Base-by-base conservation (phyloP, 2,329 filamentous ascomycete species). In the Colletotrichum sublineola region DNA sequence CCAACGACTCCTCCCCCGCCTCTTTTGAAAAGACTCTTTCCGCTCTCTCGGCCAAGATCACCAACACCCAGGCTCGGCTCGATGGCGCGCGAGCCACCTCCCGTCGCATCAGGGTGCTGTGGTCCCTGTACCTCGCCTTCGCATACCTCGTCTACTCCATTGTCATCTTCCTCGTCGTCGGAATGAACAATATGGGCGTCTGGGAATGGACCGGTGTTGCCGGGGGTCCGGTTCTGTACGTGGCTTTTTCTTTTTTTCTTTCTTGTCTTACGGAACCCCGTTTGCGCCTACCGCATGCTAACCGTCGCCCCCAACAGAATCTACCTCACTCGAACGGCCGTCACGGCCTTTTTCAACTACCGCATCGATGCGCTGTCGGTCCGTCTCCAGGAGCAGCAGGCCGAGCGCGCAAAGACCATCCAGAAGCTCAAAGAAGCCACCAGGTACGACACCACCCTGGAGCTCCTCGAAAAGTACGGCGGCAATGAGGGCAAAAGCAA, bases 381-480 rank as follows among this genome's bases (percentile, higher is more conserved):
- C 50, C 88, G 92, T 52, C 87, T 98, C 40, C 92, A 96, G 77
- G 89, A 89, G 29, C 88, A 95, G 46, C 91, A 95, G 77, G 89
- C 90, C 66, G 93, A 98, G 81, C 91, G 96, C 66, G 90, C 93
- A 71, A 91, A 91, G 77, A 97, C 95, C 2, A 98, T 99, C 75
- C 93, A 97, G 80, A 95, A 95, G 82, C 90, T 99, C 74, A 99
- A 99, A 83, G 91, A 93, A 71, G 95, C 95, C 36, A 99, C 96
- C 44, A 97, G 94, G 81, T 99, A 98, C 84, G 94, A 98, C 82
- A 96, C 95, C 42, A 99, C 96, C 1, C 90, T 97, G 78, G 91
- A 98, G 80, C 84, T 99, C 72, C 89, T 99, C 14, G 94, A 98
- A 78, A 99, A 98, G 78, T 99, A 99, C 80, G 95, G 95, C 46